Percentiles rank a stretch among this genome's conserved stretches.
Evolutionary conservation across 2,329 filamentous ascomycete species (phyloP).

Genomic region (Nemania diffusa): DNA sequence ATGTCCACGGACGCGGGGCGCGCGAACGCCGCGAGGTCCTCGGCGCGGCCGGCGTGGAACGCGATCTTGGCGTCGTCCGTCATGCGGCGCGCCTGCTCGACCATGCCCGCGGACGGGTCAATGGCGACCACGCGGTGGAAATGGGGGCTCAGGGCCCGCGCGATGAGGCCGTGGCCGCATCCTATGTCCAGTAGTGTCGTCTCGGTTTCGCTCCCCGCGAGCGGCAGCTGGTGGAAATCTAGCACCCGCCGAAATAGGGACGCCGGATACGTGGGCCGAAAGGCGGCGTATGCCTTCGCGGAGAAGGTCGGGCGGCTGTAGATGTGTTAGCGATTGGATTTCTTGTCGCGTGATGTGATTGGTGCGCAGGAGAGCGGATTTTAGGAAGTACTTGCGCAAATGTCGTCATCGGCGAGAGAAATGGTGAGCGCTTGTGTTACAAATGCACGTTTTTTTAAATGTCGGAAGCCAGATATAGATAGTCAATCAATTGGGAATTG

Average conservation of each 20-base stretch:
- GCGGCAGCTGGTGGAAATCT: constrained; percentile 59
- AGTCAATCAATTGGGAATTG: background rate
- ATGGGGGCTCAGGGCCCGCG: constrained; percentile 62
- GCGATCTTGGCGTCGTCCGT: constrained; percentile 57
- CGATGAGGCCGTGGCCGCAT: constrained; percentile 69
- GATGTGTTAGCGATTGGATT: constrained; percentile 31
- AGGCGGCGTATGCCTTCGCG: constrained; percentile 67
- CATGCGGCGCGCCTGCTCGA: constrained; percentile 59
- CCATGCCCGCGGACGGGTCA: constrained; percentile 69
- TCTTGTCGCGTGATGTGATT: constrained; percentile 18
- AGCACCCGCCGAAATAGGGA: constrained; percentile 65
- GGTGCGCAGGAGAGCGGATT: constrained; percentile 7
- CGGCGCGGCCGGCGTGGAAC: constrained; percentile 62
- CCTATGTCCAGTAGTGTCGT: constrained; percentile 67
- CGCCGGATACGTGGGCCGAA: constrained; percentile 68
- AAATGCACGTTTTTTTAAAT: background rate
- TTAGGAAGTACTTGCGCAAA: constrained; percentile 55
- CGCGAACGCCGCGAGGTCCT: constrained; percentile 62
- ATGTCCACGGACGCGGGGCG: constrained; percentile 62
- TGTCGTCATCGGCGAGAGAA: constrained; percentile 54
- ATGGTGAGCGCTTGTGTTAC: constrained; percentile 11
- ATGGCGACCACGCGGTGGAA: constrained; percentile 64
- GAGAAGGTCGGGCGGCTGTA: constrained; percentile 66
- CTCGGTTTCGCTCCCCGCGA: constrained; percentile 37
- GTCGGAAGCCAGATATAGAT: background rate